Conservation (phyloP, 345 rosid species). For the Trapa incisa region DNA sequence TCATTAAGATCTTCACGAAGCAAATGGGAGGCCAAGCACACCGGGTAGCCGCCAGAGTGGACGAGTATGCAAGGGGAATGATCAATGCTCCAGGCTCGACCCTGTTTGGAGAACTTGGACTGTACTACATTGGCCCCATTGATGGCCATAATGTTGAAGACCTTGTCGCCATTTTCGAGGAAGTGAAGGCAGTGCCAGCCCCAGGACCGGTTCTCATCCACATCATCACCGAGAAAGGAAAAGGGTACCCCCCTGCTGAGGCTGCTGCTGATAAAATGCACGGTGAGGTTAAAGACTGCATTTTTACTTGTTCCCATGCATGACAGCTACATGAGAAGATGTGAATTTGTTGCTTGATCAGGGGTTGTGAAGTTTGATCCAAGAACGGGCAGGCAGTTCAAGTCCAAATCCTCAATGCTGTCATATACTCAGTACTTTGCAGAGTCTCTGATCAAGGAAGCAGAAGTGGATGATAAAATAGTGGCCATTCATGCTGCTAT, state of each 20-base stretch:
- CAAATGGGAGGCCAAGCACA: constrained; percentile 43
- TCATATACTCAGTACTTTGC: constrained; percentile 55
- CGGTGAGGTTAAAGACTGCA: constrained; percentile 13
- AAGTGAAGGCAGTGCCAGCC: constrained; percentile 54
- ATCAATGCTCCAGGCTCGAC: constrained; percentile 53
- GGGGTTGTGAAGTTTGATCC: constrained; percentile 48
- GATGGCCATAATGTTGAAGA: constrained; percentile 60
- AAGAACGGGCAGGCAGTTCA: constrained; percentile 45
- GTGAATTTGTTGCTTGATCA: no score
- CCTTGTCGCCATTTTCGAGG: constrained; percentile 41
- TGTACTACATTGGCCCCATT: constrained; percentile 56
- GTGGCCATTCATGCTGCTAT: constrained; percentile 74
- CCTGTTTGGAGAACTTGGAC: constrained; percentile 48
- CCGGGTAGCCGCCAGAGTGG: constrained; percentile 60
- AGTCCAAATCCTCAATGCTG: constrained; percentile 40
- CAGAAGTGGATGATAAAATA: constrained; percentile 45
- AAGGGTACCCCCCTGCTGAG: constrained; percentile 71
- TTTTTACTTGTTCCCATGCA: no score
- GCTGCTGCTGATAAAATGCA: constrained; percentile 68
- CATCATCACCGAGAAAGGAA: constrained; percentile 62
- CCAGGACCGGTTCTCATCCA: constrained; percentile 73
- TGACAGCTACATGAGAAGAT: no score
- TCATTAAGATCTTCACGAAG: constrained; percentile 36
- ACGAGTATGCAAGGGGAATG: constrained; percentile 58
- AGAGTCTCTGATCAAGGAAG: constrained; percentile 53